A percentile compares a stretch with the other conserved stretches of the same genome.
Conservation (phyloP, 257 asterid species). For the Forsythia suspensa region DNA sequence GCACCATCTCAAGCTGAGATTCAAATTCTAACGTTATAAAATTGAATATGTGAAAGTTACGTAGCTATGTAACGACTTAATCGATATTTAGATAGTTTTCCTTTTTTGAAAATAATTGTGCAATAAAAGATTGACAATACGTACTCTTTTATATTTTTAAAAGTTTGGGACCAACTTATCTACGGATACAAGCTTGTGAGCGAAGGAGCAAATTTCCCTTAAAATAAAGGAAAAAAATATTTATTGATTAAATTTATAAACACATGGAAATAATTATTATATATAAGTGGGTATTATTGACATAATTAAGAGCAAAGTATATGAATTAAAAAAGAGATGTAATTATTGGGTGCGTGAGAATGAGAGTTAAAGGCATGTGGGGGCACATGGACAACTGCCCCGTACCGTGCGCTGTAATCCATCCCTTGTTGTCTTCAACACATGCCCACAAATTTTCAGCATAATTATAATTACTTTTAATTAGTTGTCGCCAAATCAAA, state of each 20-base stretch:
- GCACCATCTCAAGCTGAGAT: background rate
- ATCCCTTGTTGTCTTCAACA: slow-evolving; percentile 25
- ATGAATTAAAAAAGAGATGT: background rate
- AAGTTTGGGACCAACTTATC: too few species aligned
- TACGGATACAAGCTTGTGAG: too few species aligned
- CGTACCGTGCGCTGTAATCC: slow-evolving; percentile 28
- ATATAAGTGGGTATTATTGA: background rate
- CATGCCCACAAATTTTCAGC: slow-evolving; percentile 10
- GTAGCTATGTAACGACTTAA: background rate
- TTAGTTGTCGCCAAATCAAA: background rate
- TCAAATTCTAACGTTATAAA: background rate
- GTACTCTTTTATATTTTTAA: too few species aligned
- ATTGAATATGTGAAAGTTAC: too few species aligned
- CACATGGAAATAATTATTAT: background rate
- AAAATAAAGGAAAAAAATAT: too few species aligned
- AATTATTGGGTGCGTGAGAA: slow-evolving; percentile 27
- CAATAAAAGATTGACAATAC: background rate
- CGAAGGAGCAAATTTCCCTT: too few species aligned
- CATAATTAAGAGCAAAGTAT: background rate
- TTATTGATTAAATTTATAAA: too few species aligned
- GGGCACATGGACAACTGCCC: slow-evolving; percentile 26
- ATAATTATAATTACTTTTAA: background rate
- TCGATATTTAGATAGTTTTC: too few species aligned
- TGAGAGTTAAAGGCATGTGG: slow-evolving; percentile 32
- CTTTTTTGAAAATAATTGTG: too few species aligned